Percentiles rank a stretch among this genome's conserved stretches.
Evolutionary conservation across 2,329 filamentous ascomycete genomes (phyloP).

Genomic region (Emmonsiellopsis sp.): DNA sequence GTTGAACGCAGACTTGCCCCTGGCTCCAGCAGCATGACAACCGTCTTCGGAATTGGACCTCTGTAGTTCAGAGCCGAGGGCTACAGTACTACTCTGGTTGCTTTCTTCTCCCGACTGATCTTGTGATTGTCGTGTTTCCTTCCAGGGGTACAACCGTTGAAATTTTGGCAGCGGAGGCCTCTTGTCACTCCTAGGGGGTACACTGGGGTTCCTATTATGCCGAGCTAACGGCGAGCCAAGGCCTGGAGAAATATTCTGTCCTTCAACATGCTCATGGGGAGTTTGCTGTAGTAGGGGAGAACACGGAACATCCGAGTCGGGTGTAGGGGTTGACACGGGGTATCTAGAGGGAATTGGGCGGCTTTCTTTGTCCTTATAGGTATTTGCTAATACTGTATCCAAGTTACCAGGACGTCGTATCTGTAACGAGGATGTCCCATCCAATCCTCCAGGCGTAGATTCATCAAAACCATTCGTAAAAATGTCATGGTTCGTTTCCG

Average conservation of each 20-base stretch:
- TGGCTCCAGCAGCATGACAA: neutral
- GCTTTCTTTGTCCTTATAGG: neutral
- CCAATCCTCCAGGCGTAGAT: neutral
- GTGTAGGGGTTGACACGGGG: neutral
- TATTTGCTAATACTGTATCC: neutral
- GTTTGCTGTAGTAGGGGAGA: too few relatives aligned
- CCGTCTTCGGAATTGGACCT: neutral
- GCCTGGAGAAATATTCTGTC: too few relatives aligned
- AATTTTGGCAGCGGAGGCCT: too few relatives aligned
- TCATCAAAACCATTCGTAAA: neutral
- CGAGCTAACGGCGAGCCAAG: too few relatives aligned
- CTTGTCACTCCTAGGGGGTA: too few relatives aligned
- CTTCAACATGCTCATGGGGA: too few relatives aligned
- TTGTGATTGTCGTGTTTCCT: too few relatives aligned
- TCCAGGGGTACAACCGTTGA: too few relatives aligned
- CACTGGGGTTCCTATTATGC: too few relatives aligned
- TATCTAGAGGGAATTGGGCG: neutral
- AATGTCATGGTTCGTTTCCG: neutral
- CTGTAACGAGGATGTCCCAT: neutral
- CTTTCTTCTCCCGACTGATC: neutral
- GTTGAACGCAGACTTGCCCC: neutral
- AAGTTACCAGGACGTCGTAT: neutral
- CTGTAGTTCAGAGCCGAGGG: neutral
- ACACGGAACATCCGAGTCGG: too few relatives aligned
- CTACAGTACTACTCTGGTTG: neutral